Percentiles rank a stretch among this genome's conserved stretches.
These are phyloP conservation scores for Linum tenue DNA, from an alignment of 345 rosid species.

Conservation along the genomic window DNA sequence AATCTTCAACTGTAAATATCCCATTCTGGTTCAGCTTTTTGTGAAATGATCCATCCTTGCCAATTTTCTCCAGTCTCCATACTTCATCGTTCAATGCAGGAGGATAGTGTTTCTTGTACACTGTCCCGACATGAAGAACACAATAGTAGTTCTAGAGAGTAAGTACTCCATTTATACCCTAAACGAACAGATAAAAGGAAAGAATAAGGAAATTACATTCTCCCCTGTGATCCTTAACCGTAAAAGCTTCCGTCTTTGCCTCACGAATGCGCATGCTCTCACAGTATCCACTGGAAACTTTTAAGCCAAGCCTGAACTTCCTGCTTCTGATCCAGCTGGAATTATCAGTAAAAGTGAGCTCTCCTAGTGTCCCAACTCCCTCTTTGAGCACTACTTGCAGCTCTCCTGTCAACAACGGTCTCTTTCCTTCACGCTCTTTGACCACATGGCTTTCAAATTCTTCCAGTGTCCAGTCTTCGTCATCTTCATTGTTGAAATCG, in stretches of 20 bases:
- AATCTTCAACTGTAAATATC: slow-evolving; percentile 67
- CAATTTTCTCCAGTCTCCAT: slow-evolving; percentile 98
- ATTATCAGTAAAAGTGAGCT: slow-evolving; percentile 83
- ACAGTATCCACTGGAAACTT: slow-evolving; percentile 60
- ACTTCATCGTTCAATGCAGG: slow-evolving; percentile 79
- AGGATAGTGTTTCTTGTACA: slow-evolving; percentile 98
- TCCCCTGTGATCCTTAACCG: slow-evolving; percentile 95
- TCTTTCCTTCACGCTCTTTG: slow-evolving; percentile 92
- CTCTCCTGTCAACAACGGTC: slow-evolving; percentile 85
- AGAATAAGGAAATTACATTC: slow-evolving; percentile 46
- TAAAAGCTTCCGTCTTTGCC: slow-evolving; percentile 96
- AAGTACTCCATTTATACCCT: not conserved
- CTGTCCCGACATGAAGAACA: slow-evolving; percentile 26
- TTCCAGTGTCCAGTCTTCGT: slow-evolving; percentile 85
- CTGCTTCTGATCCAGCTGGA: slow-evolving; percentile 99
- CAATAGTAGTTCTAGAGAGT: not conserved
- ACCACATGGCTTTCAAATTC: slow-evolving; percentile 91
- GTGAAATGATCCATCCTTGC: slow-evolving; percentile 98
- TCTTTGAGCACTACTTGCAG: slow-evolving; percentile 84
- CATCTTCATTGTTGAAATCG: slow-evolving; percentile 85
- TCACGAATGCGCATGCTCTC: slow-evolving; percentile 81
- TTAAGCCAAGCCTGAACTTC: slow-evolving; percentile 89
- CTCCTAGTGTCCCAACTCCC: slow-evolving; percentile 94
- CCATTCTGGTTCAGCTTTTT: slow-evolving; percentile 46
- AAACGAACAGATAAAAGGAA: slow-evolving; percentile 6